phyloP scores from a whole-genome alignment of 495 filamentous ascomycete genomes.

The Penicillium longicatenatum region DNA sequence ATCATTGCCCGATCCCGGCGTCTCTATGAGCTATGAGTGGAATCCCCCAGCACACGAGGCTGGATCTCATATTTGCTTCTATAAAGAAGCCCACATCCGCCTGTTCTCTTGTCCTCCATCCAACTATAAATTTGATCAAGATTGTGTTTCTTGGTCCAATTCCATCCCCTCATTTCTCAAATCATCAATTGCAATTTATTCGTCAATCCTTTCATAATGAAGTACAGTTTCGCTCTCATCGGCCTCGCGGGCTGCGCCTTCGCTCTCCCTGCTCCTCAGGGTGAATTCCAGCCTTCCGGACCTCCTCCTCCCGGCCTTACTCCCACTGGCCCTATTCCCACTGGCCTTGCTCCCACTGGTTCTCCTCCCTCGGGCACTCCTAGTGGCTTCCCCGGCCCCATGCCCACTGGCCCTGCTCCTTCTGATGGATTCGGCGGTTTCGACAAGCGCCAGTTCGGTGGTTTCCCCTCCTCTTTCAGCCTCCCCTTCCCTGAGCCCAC shows the following conservation, averaged over 20 bases:
- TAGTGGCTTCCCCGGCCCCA: constrained; percentile 3
- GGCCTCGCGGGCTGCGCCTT: constrained; percentile 33
- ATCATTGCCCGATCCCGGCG: constrained; percentile 23
- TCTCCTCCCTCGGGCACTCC: constrained; percentile 8
- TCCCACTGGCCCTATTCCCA: constrained; percentile 2
- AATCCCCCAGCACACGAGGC: background rate
- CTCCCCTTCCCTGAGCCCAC: constrained; percentile 5
- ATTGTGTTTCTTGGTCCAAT: constrained; percentile 4
- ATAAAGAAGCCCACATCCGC: constrained; percentile 2
- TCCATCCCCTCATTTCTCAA: background rate
- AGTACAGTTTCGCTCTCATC: constrained; percentile 24
- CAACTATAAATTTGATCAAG: constrained; percentile 7
- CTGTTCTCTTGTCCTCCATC: background rate
- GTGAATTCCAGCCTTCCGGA: background rate
- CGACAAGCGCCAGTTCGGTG: constrained; percentile 1
- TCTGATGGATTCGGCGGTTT: background rate
- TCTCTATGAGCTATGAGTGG: constrained; percentile 7
- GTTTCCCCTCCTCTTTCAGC: background rate
- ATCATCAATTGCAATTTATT: background rate
- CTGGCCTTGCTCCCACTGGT: constrained; percentile 3
- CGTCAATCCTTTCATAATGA: constrained; percentile 20
- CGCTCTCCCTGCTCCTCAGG: constrained; percentile 18
- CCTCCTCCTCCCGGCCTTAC: constrained; percentile 6
- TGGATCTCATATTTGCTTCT: background rate
- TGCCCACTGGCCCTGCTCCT: background rate